Evolutionary conservation across 768 basidiomycete genomes (phyloP).

Genomic region (Leccinum rimulosum): DNA sequence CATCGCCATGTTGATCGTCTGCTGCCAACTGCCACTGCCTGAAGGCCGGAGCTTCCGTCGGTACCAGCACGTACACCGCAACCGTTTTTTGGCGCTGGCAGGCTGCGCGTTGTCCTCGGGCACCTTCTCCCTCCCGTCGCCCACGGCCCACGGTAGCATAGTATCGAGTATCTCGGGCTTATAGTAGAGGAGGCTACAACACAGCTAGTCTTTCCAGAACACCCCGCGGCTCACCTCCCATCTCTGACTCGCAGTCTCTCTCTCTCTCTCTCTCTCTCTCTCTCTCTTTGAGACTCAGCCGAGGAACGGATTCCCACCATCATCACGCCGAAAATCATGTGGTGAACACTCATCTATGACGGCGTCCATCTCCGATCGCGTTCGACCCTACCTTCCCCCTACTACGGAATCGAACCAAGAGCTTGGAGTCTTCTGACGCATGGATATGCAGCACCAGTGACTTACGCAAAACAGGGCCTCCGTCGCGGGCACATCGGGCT

Average conservation of each 20-base stretch:
- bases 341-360: background rate
- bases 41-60: background rate
- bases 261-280: too few species aligned
- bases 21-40: background rate
- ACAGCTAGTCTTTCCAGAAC: too few species aligned
- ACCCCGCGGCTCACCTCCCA: too few species aligned
- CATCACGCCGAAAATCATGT: background rate
- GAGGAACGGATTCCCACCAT: background rate
- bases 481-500: too few species aligned
- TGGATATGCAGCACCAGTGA: too few species aligned
- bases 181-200: background rate
- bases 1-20: background rate
- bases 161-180: background rate
- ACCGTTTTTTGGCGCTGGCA: background rate
- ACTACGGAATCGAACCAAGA: too few species aligned
- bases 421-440: too few species aligned
- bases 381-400: background rate
- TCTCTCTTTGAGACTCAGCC: background rate
- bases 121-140: background rate
- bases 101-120: background rate
- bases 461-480: too few species aligned
- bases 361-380: background rate
- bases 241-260: too few species aligned
- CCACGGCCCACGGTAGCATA: background rate
- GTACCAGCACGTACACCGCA: background rate